Percentiles rank a stretch among this genome's conserved stretches.
These are phyloP conservation scores for Phlebiopsis gigantea DNA, from an alignment of 768 basidiomycete species.

Conservation along the genomic window DNA sequence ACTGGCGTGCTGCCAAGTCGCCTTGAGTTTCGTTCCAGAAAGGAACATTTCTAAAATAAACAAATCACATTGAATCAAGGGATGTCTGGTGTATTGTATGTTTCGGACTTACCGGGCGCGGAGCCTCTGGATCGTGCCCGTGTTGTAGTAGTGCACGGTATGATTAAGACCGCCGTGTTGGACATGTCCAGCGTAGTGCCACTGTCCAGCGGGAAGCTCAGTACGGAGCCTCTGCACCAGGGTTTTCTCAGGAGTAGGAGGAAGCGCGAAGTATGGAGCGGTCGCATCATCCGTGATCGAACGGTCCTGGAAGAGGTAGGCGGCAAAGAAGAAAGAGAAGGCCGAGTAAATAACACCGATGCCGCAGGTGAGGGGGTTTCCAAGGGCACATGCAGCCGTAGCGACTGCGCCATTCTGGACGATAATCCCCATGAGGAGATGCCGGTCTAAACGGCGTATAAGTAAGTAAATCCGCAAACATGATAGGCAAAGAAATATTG, in stretches of 20 bases:
- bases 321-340: neutral
- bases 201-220: neutral
- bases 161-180: neutral
- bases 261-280: neutral
- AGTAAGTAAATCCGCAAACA: neutral
- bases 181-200: constrained; percentile 3
- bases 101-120: neutral
- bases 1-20: no score
- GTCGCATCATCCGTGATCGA: neutral
- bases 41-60: neutral
- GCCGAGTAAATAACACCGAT: neutral
- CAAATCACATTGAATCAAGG: neutral
- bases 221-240: neutral
- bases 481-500: neutral
- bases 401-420: neutral
- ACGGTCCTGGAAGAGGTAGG: neutral
- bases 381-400: neutral
- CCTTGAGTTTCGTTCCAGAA: constrained; percentile 3
- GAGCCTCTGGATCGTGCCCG: neutral
- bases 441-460: neutral
- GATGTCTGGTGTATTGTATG: neutral
- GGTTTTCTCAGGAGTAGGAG: neutral
- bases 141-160: neutral
- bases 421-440: neutral
- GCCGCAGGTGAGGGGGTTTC: neutral